Base-by-base conservation (phyloP, 495 filamentous ascomycete genomes). In the Xylaria intraflava region DNA sequence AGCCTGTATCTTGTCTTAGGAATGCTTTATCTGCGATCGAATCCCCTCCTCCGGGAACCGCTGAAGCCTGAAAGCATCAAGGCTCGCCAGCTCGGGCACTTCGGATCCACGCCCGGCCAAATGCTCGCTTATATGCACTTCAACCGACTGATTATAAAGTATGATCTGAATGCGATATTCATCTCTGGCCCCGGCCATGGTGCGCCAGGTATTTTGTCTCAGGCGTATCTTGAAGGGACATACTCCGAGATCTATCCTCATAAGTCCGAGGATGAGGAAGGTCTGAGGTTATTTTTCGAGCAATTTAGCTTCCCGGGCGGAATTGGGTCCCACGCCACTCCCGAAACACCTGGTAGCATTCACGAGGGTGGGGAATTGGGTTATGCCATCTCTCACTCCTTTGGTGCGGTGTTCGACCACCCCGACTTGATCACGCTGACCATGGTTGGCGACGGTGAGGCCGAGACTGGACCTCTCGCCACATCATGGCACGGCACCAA, bases 301-400 rank as follows among this genome's bases (percentile, higher is more conserved):
- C 82, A 86, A 59, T 89, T 88, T 70, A 86, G 83, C 16, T 87
- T 89, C 65, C 85, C 85, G 4, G 85, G 85, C 29, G 85, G 85
- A 14, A 81, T 87, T 57, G 85, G 84, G 31, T 83, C 78, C 41
- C 85, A 89, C 60, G 83, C 82, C 19, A 89, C 83, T 0, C 85
- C 84, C 0, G 85, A 89, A 64, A 89, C 85, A 2, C 84, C 85
- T 1, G 85, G 84, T 33, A 82, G 78, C 64, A 72, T 88, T 46
- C 85, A 87, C 85, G 35, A 38, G 16, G 35, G 35, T 5, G 35
- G 35, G 11, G 35, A 38, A n/a, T 17, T 38, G 35, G 35, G 35
- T 3, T 38, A 38, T 38, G 16, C 35, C 4, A 14, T 38, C 14
- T 38, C 35, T 4, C 35, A 88, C 61, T 83, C 85, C 36, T 89